Evolutionary conservation across 805 yeast species (phyloP).

Genomic region (Zygosaccharomyces kombuchaensis): DNA sequence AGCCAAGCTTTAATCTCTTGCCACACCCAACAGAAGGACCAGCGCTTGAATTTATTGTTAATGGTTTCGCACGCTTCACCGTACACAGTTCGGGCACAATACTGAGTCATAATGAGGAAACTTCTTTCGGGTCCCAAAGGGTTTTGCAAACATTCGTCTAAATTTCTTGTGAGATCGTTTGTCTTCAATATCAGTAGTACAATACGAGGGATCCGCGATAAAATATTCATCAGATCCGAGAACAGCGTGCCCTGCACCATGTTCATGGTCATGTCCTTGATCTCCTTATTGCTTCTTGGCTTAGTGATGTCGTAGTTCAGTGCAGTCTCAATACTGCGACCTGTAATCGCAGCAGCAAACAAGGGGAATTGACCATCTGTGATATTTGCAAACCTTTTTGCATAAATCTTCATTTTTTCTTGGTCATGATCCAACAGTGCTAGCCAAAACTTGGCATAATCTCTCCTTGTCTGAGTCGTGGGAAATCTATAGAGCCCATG

Average conservation of each 20-base stretch:
- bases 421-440: constrained; percentile 72
- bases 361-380: constrained; percentile 73
- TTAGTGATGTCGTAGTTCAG: constrained; percentile 56
- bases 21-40: constrained; percentile 28
- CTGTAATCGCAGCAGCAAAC: constrained; percentile 92
- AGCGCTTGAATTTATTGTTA: constrained; percentile 15
- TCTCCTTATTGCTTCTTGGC: constrained; percentile 57
- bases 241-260: constrained; percentile 61
- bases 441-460: constrained; percentile 90
- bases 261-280: constrained; percentile 59
- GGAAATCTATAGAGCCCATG: constrained; percentile 91
- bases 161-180: constrained; percentile 83
- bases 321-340: constrained; percentile 80
- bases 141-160: constrained; percentile 77
- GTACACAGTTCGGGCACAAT: constrained; percentile 79
- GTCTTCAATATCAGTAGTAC: constrained; percentile 87
- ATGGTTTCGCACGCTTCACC: constrained; percentile 52
- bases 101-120: constrained; percentile 81
- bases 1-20: constrained; percentile 26
- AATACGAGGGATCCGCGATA: constrained; percentile 76
- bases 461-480: constrained; percentile 67
- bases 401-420: constrained; percentile 64
- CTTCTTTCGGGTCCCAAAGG: constrained; percentile 87
- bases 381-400: constrained; percentile 74
- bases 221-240: constrained; percentile 70